Conservation (phyloP, 1,139 yeast species). For the Meyerozyma smithsonii region DNA sequence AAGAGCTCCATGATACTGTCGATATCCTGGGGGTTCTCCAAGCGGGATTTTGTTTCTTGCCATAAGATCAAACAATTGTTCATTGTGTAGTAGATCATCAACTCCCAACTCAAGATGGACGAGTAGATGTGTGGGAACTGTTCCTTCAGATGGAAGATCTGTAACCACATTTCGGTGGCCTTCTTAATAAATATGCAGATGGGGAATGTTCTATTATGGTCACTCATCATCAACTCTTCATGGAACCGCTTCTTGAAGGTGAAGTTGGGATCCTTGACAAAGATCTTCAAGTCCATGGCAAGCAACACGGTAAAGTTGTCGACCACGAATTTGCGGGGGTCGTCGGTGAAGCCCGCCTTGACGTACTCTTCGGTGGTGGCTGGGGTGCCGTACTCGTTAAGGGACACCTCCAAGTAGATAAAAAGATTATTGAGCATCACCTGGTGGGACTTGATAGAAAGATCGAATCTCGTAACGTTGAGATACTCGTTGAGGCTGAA, state of each 20-base stretch:
- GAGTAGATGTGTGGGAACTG: constrained; percentile 36
- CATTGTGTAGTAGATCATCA: constrained; percentile 53
- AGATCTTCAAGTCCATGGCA: constrained; percentile 49
- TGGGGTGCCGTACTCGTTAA: constrained; percentile 42
- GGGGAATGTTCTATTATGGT: constrained; percentile 42
- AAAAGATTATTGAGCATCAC: constrained; percentile 40
- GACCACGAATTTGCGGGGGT: constrained; percentile 38
- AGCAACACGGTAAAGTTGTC: constrained; percentile 38
- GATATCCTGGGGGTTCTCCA: constrained; percentile 41
- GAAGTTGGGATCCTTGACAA: constrained; percentile 51
- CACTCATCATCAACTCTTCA: constrained; percentile 52
- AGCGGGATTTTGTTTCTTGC: constrained; percentile 61
- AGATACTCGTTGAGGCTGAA: constrained; percentile 37
- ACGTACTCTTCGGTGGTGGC: constrained; percentile 44
- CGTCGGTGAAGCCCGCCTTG: constrained; percentile 44
- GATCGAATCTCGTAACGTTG: constrained; percentile 31
- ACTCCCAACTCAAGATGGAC: constrained; percentile 50
- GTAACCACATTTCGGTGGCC: constrained; percentile 36
- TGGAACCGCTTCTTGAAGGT: constrained; percentile 54
- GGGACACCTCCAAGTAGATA: constrained; percentile 34
- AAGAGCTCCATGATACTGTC: constrained; percentile 43
- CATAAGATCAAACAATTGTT: constrained; percentile 58
- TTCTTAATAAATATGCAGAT: constrained; percentile 32
- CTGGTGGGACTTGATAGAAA: constrained; percentile 38
- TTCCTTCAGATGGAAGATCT: constrained; percentile 30